A percentile compares a stretch with the other conserved stretches of the same genome.
phyloP scores from a whole-genome alignment of 2,329 filamentous ascomycete genomes.

The Sphaerulina populicola region DNA sequence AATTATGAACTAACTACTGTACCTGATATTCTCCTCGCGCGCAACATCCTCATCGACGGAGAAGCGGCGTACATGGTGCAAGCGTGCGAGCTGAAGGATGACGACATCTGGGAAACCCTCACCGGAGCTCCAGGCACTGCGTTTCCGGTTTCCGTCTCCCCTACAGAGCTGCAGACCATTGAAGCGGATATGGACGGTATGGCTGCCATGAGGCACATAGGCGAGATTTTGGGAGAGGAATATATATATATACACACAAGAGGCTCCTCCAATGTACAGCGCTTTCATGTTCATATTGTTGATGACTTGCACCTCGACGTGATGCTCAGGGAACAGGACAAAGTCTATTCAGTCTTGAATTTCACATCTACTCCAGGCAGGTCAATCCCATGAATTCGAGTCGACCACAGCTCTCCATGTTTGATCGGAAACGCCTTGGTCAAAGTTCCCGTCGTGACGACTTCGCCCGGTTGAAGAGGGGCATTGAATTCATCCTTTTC shows the following conservation, averaged over 20 bases:
- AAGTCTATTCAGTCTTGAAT: conserved; percentile 13
- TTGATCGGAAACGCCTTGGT: conserved; percentile 17
- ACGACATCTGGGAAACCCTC: background rate
- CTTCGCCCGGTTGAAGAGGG: conserved; percentile 16
- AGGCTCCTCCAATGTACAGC: too few species aligned
- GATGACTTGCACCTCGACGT: too few species aligned
- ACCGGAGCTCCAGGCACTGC: background rate
- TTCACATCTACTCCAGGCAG: conserved; percentile 18
- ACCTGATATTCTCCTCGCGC: background rate
- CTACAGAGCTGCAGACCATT: conserved; percentile 17
- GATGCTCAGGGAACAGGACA: too few species aligned
- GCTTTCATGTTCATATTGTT: too few species aligned
- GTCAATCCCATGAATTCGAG: conserved; percentile 17
- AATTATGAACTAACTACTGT: too few species aligned
- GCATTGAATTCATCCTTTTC: conserved; percentile 20
- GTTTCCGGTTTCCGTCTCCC: too few species aligned
- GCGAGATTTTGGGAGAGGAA: conserved; percentile 1
- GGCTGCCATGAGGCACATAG: background rate
- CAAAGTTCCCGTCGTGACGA: conserved; percentile 21
- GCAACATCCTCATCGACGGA: conserved; percentile 16
- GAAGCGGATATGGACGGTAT: conserved; percentile 7
- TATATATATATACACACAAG: too few species aligned
- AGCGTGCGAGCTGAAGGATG: background rate
- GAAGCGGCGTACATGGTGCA: background rate
- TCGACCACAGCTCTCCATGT: conserved; percentile 20